Conservation (phyloP, 2,329 filamentous ascomycete species). For the Colletotrichum sidae region DNA sequence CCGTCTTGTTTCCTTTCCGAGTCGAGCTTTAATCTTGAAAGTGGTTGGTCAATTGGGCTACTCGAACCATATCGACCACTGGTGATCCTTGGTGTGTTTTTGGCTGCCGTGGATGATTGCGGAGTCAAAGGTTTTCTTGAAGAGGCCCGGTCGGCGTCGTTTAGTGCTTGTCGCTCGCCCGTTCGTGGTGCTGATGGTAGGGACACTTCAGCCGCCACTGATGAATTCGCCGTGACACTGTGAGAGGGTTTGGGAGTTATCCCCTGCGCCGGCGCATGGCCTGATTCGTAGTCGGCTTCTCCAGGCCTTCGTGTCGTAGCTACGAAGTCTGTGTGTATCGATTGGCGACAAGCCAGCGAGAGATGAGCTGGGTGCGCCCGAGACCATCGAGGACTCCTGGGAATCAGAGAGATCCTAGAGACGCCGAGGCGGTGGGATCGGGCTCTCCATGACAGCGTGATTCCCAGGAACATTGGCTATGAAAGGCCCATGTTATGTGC, state of each 20-base stretch:
- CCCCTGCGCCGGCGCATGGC: neutral
- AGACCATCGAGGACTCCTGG: conserved; percentile 35
- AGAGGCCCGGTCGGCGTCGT: conserved; percentile 4
- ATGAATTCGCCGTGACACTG: neutral
- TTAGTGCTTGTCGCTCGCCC: neutral
- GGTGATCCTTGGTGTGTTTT: neutral
- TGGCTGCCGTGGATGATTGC: neutral
- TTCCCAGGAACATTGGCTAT: conserved; percentile 61
- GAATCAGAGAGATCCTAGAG: conserved; percentile 39
- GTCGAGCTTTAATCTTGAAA: too few species aligned
- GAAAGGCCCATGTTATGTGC: conserved; percentile 48
- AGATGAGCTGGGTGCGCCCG: conserved; percentile 24
- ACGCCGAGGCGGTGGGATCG: conserved; percentile 47
- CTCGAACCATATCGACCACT: too few species aligned
- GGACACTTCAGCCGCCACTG: conserved; percentile 1
- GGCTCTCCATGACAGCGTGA: conserved; percentile 57
- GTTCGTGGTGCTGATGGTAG: neutral
- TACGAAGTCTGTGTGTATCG: conserved; percentile 15
- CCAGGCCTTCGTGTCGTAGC: neutral
- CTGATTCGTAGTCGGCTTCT: neutral
- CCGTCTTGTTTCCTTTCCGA: too few species aligned
- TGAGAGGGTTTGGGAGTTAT: neutral
- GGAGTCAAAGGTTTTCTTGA: neutral
- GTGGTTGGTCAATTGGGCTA: too few species aligned
- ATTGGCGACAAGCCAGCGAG: conserved; percentile 6